Percentiles rank a stretch among this genome's conserved stretches.
phyloP scores from a whole-genome alignment of 1,139 yeast species.

The Debaryomyces sp. region DNA sequence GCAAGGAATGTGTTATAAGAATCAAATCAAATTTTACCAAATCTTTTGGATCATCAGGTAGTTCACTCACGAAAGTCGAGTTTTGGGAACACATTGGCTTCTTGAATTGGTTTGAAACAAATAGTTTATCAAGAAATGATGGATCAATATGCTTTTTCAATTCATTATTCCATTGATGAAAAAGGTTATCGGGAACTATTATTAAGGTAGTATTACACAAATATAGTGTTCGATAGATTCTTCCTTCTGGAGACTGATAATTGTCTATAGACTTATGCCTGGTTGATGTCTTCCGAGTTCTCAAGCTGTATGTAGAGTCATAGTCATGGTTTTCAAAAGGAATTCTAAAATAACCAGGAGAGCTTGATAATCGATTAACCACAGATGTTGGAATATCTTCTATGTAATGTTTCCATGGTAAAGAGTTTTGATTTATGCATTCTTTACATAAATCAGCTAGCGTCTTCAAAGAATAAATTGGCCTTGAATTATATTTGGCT shows the following conservation, averaged over 20 bases:
- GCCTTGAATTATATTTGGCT: slow-evolving; percentile 14
- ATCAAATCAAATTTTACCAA: slow-evolving; percentile 53
- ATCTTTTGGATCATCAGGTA: slow-evolving; percentile 32
- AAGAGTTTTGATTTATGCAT: slow-evolving; percentile 45
- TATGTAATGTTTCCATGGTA: slow-evolving; percentile 58
- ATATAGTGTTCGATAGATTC: slow-evolving; percentile 28
- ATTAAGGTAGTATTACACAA: slow-evolving; percentile 59
- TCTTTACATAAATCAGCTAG: slow-evolving; percentile 47
- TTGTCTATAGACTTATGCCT: slow-evolving; percentile 11
- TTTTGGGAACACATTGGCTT: slow-evolving; percentile 16
- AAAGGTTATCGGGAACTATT: slow-evolving; percentile 66
- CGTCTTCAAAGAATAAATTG: slow-evolving; percentile 8
- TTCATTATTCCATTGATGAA: slow-evolving; percentile 67
- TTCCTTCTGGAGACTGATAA: slow-evolving; percentile 24
- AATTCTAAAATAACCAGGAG: slow-evolving; percentile 50
- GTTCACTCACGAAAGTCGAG: slow-evolving; percentile 20
- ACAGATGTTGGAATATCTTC: slow-evolving; percentile 50
- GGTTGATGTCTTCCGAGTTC: slow-evolving; percentile 21
- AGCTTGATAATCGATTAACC: slow-evolving; percentile 28
- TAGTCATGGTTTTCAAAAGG: slow-evolving; percentile 25
- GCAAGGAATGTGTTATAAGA: slow-evolving; percentile 49
- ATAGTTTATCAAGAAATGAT: slow-evolving; percentile 36
- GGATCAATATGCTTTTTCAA: slow-evolving; percentile 54
- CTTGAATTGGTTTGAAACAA: slow-evolving; percentile 37
- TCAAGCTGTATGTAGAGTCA: slow-evolving; percentile 21